A percentile compares a stretch with the other conserved stretches of the same genome.
Conservation (phyloP, 352 stramenopile genomes). For the Nothophytophthora sp. region DNA sequence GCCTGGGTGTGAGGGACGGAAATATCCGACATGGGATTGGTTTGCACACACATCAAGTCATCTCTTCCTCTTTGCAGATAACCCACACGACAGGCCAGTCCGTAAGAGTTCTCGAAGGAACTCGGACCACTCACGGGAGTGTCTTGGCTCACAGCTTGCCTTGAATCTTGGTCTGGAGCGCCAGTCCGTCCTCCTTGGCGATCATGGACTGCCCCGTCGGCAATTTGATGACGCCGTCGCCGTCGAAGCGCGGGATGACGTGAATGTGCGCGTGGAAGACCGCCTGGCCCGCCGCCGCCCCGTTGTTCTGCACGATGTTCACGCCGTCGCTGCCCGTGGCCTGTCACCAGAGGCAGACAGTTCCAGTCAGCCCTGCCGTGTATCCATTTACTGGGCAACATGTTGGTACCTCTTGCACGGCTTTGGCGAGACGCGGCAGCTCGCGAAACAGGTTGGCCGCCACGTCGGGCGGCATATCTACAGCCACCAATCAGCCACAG, state of each 20-base stretch:
- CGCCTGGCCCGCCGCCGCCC: conserved; percentile 53
- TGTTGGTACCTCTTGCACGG: conserved; percentile 74
- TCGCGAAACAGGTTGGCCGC: conserved; percentile 73
- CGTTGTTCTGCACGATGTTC: conserved; percentile 89
- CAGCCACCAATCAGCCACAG: background rate
- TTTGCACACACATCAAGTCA: too few species aligned
- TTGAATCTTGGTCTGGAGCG: conserved; percentile 79
- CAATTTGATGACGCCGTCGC: conserved; percentile 60
- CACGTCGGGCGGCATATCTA: conserved; percentile 74
- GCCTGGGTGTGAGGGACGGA: too few species aligned
- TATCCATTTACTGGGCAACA: conserved; percentile 13
- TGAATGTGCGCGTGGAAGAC: conserved; percentile 85
- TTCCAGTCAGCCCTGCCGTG: too few species aligned
- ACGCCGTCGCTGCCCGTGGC: conserved; percentile 67
- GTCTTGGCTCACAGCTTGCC: conserved; percentile 45
- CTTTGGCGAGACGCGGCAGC: conserved; percentile 71
- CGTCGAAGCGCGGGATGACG: conserved; percentile 74
- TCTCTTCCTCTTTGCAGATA: too few species aligned
- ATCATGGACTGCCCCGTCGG: conserved; percentile 62
- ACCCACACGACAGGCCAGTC: conserved; percentile 1
- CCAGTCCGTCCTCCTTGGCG: conserved; percentile 51
- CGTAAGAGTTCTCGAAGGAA: background rate
- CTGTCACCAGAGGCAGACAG: conserved; percentile 4
- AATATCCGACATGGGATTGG: too few species aligned
- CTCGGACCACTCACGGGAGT: too few species aligned